Percentiles rank a stretch among this genome's conserved stretches.
These are phyloP conservation scores for Mycena rosella DNA, from an alignment of 768 basidiomycete genomes.

Conservation along the genomic window DNA sequence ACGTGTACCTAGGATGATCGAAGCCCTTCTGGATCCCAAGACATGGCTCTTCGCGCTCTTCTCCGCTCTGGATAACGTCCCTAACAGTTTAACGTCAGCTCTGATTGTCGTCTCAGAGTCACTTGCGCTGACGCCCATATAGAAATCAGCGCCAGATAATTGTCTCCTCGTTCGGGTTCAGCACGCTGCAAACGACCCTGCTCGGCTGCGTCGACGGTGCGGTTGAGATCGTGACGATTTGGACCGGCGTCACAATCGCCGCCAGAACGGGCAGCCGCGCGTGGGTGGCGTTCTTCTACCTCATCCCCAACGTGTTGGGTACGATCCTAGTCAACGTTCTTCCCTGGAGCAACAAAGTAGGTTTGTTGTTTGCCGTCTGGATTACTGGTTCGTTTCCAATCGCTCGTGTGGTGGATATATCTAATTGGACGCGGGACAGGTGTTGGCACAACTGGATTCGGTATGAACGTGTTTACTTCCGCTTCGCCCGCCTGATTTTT, in stretches of 20 bases:
- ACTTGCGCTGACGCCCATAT: slow-evolving; percentile 33
- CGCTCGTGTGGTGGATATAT: no score
- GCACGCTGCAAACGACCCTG: slow-evolving; percentile 73
- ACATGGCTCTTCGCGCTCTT: slow-evolving; percentile 64
- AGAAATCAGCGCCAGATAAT: slow-evolving; percentile 78
- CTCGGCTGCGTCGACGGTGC: slow-evolving; percentile 75
- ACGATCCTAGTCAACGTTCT: slow-evolving; percentile 72
- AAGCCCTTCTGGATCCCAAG: not conserved
- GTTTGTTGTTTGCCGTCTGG: slow-evolving; percentile 62
- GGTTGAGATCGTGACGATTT: slow-evolving; percentile 79
- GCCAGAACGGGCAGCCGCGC: slow-evolving; percentile 71
- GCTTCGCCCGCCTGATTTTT: not conserved
- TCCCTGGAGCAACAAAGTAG: slow-evolving; percentile 75
- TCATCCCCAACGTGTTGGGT: slow-evolving; percentile 75
- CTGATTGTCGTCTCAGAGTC: no score
- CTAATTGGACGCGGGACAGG: slow-evolving; percentile 33
- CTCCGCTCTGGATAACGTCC: slow-evolving; percentile 69
- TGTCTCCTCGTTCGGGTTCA: slow-evolving; percentile 75
- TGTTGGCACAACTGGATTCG: slow-evolving; percentile 26
- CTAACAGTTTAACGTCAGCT: slow-evolving; percentile 51
- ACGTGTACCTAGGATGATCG: slow-evolving; percentile 62
- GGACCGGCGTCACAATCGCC: slow-evolving; percentile 69
- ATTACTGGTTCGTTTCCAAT: slow-evolving; percentile 46
- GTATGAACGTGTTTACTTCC: not conserved
- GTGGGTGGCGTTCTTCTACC: slow-evolving; percentile 71